These are phyloP conservation scores for Pythium insidiosum DNA, from an alignment of 352 stramenopile genomes.

Conservation along the genomic window DNA sequence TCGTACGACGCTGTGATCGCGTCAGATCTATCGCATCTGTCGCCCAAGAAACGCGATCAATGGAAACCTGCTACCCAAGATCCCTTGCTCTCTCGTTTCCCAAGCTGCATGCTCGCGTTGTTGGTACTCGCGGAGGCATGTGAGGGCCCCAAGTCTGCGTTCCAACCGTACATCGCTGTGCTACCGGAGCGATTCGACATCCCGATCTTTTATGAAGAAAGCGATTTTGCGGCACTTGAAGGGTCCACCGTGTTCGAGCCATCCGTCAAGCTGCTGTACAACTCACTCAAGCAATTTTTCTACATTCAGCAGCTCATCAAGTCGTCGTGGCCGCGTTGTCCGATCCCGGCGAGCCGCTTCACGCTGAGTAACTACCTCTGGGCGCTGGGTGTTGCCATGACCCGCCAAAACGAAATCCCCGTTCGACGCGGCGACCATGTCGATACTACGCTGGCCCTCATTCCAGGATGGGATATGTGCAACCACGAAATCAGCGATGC, in stretches of 20 bases:
- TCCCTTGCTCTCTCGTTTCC: conserved; percentile 27
- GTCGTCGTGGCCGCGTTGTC: conserved; percentile 11
- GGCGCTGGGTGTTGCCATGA: conserved; percentile 44
- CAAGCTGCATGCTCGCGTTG: conserved; percentile 33
- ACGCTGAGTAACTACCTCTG: conserved; percentile 49
- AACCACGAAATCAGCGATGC: conserved; percentile 37
- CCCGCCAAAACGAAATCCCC: conserved; percentile 49
- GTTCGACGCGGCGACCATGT: conserved; percentile 5
- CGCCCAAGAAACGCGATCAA: no score
- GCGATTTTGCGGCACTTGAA: conserved; percentile 34
- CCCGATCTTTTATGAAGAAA: conserved; percentile 35
- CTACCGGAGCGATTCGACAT: conserved; percentile 34
- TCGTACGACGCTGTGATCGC: conserved; percentile 24
- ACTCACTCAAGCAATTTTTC: conserved; percentile 52
- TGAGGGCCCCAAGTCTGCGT: conserved; percentile 14
- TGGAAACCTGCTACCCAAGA: conserved; percentile 25
- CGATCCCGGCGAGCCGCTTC: conserved; percentile 24
- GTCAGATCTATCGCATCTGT: no score
- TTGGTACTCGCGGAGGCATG: conserved; percentile 28
- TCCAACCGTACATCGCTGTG: conserved; percentile 34
- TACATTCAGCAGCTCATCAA: conserved; percentile 28
- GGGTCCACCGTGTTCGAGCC: conserved; percentile 26
- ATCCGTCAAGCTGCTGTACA: conserved; percentile 41
- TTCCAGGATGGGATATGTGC: conserved; percentile 58
- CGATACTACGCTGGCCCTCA: conserved; percentile 30